These are phyloP conservation scores for Rosa multiflora DNA, from an alignment of 306 rosid species.

Conservation along the genomic window DNA sequence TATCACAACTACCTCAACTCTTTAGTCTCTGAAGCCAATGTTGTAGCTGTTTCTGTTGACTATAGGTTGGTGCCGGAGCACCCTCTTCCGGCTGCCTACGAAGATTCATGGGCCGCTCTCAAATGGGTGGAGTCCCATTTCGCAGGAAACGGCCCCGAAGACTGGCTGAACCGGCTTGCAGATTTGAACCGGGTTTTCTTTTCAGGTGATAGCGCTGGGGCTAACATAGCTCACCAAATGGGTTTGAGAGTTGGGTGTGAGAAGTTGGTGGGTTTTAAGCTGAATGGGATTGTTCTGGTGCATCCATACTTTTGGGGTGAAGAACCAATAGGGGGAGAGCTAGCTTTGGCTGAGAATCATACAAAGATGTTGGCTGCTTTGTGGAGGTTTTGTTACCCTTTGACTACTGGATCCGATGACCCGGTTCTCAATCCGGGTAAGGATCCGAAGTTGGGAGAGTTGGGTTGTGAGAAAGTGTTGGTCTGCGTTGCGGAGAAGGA, in stretches of 20 bases:
- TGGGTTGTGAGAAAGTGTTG: conserved; percentile 14
- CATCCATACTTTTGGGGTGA: conserved; percentile 49
- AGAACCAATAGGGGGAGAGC: conserved; percentile 3
- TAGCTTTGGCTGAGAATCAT: background rate
- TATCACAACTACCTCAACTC: conserved; percentile 44
- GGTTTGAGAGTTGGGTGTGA: conserved; percentile 18
- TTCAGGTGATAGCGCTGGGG: conserved; percentile 77
- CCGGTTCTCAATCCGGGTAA: conserved; percentile 20
- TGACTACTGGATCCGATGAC: conserved; percentile 22
- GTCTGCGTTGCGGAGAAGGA: conserved; percentile 26
- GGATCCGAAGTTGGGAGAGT: conserved; percentile 1
- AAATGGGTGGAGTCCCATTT: conserved; percentile 43
- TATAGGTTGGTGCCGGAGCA: conserved; percentile 63
- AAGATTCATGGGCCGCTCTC: conserved; percentile 54
- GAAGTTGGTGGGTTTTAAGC: conserved; percentile 10
- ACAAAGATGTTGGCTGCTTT: background rate
- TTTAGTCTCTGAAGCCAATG: conserved; percentile 38
- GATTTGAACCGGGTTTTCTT: conserved; percentile 34
- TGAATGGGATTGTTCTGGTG: conserved; percentile 38
- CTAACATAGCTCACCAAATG: conserved; percentile 41
- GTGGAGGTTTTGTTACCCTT: conserved; percentile 7
- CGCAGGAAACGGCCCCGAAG: conserved; percentile 25
- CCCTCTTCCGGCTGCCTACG: conserved; percentile 50
- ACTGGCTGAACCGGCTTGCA: conserved; percentile 47
- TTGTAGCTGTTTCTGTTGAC: conserved; percentile 40